Evolutionary conservation across 2,329 filamentous ascomycete species (phyloP).

Genomic region (Alternaria rosae): DNA sequence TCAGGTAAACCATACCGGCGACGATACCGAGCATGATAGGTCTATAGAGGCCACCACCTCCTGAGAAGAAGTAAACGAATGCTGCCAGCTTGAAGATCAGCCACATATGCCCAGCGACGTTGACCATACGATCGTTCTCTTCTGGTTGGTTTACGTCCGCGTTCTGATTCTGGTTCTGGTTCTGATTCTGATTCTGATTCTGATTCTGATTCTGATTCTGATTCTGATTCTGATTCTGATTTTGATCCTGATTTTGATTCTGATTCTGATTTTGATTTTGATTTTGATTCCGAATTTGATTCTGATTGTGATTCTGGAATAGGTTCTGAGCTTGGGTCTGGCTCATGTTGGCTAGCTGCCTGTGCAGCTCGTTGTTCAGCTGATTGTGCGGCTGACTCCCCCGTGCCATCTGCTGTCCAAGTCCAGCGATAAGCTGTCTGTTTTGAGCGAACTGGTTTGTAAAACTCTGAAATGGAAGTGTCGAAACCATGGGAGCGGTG

Average conservation of each 20-base stretch:
- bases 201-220: conserved; percentile 22
- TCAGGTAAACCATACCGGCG: conserved; percentile 51
- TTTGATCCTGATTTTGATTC: conserved; percentile 15
- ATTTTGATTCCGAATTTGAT: conserved; percentile 20
- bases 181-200: conserved; percentile 17
- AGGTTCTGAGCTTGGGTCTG: conserved; percentile 27
- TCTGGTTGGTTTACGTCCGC: conserved; percentile 19
- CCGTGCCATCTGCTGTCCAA: conserved; percentile 43
- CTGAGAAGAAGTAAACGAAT: conserved; percentile 65
- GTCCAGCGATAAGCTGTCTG: conserved; percentile 39
- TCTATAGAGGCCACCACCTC: conserved; percentile 52
- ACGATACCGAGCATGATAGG: conserved; percentile 52
- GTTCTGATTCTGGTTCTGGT: conserved; percentile 13
- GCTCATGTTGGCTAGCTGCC: conserved; percentile 23
- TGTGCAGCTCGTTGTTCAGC: conserved; percentile 16
- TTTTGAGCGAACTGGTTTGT: conserved; percentile 45
- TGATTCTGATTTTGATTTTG: conserved; percentile 21
- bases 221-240: conserved; percentile 21
- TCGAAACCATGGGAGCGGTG: conserved; percentile 39
- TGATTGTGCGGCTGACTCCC: conserved; percentile 3
- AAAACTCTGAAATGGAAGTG: conserved; percentile 41
- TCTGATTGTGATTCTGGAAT: conserved; percentile 21
- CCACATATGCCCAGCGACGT: conserved; percentile 58
- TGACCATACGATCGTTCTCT: conserved; percentile 36
- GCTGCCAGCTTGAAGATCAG: conserved; percentile 65